phyloP scores from a whole-genome alignment of 2,329 filamentous ascomycete genomes.

The Emergomyces pasteurianus region DNA sequence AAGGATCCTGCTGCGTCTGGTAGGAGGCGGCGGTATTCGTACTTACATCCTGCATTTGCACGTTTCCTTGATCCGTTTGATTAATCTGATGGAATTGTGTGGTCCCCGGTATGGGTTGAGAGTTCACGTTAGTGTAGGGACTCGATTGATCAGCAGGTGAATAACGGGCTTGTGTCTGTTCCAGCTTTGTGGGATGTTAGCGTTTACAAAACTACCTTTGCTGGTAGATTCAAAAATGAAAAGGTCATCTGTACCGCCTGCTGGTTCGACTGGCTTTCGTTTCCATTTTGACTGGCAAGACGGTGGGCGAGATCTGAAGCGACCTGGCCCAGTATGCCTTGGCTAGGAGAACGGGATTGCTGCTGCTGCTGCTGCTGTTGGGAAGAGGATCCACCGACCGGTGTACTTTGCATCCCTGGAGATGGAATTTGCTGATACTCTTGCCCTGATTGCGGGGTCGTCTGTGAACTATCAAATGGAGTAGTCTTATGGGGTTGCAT shows the following conservation, averaged over 20 bases:
- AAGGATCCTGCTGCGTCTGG: neutral
- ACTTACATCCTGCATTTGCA: neutral
- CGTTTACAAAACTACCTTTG: neutral
- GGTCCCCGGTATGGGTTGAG: neutral
- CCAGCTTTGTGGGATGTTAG: neutral
- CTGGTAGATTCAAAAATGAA: neutral
- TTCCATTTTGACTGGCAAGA: neutral
- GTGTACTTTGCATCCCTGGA: constrained; percentile 1
- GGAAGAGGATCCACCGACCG: neutral
- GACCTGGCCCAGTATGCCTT: constrained; percentile 9
- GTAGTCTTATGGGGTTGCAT: neutral
- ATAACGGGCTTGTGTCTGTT: neutral
- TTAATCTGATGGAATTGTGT: neutral
- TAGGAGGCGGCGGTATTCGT: neutral
- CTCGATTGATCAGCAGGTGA: neutral
- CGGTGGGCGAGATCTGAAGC: constrained; percentile 9
- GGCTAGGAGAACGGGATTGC: constrained; percentile 6
- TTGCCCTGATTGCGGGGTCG: constrained; percentile 1
- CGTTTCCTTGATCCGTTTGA: neutral
- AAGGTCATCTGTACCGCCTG: neutral
- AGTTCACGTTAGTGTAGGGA: neutral
- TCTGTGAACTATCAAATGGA: constrained; percentile 4
- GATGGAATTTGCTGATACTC: constrained; percentile 1
- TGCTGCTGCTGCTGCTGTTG: neutral
- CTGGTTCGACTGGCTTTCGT: constrained; percentile 3